These are phyloP conservation scores for Aaosphaeria pasadenensis DNA, from an alignment of 2,329 filamentous ascomycete genomes.

Conservation along the genomic window DNA sequence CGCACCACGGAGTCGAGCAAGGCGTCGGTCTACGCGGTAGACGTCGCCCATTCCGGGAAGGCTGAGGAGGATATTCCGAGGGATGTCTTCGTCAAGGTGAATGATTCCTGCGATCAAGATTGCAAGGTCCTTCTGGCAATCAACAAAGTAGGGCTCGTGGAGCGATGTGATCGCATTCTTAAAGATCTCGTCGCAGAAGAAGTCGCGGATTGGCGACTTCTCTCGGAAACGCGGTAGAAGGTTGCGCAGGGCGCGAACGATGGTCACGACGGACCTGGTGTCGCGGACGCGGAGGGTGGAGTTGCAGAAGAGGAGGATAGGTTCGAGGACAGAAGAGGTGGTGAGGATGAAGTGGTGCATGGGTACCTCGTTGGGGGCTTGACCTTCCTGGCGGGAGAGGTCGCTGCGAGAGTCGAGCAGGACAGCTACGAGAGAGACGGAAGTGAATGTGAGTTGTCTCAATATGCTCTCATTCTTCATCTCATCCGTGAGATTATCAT, in stretches of 20 bases:
- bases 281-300: slow-evolving; percentile 89
- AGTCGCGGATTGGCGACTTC: slow-evolving; percentile 68
- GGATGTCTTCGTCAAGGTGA: slow-evolving; percentile 70
- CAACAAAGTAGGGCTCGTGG: slow-evolving; percentile 94
- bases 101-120: slow-evolving; percentile 83
- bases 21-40: slow-evolving; percentile 60
- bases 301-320: slow-evolving; percentile 85
- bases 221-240: slow-evolving; percentile 75
- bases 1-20: slow-evolving; percentile 35
- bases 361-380: slow-evolving; percentile 48
- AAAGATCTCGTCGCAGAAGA: slow-evolving; percentile 83
- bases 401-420: slow-evolving; percentile 66
- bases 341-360: slow-evolving; percentile 81
- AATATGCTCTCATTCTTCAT: slow-evolving; percentile 98
- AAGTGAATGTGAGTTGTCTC: slow-evolving; percentile 86
- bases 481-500: slow-evolving; percentile 79
- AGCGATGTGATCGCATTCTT: slow-evolving; percentile 87
- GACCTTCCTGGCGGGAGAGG: not conserved
- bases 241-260: slow-evolving; percentile 80
- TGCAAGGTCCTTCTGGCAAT: slow-evolving; percentile 89
- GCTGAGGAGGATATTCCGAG: slow-evolving; percentile 71
- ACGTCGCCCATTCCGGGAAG: slow-evolving; percentile 70
- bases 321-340: slow-evolving; percentile 75
- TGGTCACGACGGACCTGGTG: slow-evolving; percentile 80
- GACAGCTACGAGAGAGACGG: slow-evolving; percentile 86